Evolutionary conservation across 768 basidiomycete species (phyloP), one percentile per base, ranked within the genome.

Genomic region (Collybia mongolica): DNA sequence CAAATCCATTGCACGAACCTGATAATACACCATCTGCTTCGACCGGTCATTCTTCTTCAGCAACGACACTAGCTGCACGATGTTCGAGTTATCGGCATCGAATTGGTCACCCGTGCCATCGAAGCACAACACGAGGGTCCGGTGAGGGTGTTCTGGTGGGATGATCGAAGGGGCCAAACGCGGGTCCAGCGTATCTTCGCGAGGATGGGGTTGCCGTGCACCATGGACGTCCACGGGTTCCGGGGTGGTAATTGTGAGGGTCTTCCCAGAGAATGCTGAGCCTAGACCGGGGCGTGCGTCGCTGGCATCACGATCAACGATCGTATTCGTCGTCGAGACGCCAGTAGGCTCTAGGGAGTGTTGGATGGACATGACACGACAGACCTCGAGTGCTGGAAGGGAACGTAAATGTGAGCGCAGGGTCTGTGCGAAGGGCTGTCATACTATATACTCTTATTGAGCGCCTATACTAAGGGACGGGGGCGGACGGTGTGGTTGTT

Each of bases 11-110:
- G 11, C 3, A 52, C 26, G 24, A 11, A 73, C 80, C 68, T 82
- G 81, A 55, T 83, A 83, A 58, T 82, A 83, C 0, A 80, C 75
- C 72, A 80, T 70, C 65, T 83, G 82, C 59, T 80, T 70, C 26
- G 62, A 62, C 35, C 66, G 61, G 47, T 82, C 76, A 56, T 78
- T 70, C 61, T 81, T 83, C 68, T 77, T 77, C 52, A 82, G 57
- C 53, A 77, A 51, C 3, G 76, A 74, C 18, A 80, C 73, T 5
- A 82, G 59, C 49, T 75, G 67, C 5, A 80, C 78, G 39, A 82
- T 72, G 46, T 82, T 82, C 5, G 80, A 81, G 57, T 82, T 82
- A 55, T 79, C 76, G 4, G 64, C 60, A 55, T 77, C 74, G 51
- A 78, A 80, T 54, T 79, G 72, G 54, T 79, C 75, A 5, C 77